Conservation (phyloP, 2,329 filamentous ascomycete species). For the Cytospora schulzeri region DNA sequence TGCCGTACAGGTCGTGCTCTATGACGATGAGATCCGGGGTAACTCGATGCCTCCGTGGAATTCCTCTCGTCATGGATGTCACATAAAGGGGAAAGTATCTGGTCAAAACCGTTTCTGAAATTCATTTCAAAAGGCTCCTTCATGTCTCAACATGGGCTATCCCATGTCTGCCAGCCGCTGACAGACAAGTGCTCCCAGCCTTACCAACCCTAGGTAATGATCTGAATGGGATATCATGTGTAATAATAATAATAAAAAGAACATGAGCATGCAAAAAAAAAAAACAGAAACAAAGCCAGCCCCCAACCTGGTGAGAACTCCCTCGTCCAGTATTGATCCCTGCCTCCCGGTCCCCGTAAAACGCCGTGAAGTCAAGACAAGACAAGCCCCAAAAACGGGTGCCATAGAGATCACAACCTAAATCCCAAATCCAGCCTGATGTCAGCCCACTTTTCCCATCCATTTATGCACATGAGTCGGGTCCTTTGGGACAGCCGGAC, state of each 20-base stretch:
- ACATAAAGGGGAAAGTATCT: neutral
- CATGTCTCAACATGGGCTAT: neutral
- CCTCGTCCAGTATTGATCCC: neutral
- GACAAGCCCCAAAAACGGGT: neutral
- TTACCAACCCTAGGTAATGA: neutral
- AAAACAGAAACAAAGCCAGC: neutral
- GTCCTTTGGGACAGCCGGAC: neutral
- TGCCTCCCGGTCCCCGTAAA: neutral
- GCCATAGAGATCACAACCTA: neutral
- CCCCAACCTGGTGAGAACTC: neutral
- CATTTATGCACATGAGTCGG: neutral
- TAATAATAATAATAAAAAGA: neutral
- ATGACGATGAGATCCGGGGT: too few species aligned
- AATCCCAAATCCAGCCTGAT: neutral
- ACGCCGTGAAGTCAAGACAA: neutral
- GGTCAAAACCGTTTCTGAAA: neutral
- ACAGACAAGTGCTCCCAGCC: conserved; percentile 26
- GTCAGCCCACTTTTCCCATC: neutral
- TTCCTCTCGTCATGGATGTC: neutral
- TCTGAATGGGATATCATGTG: neutral
- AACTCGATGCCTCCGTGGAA: too few species aligned
- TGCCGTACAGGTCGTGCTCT: too few species aligned
- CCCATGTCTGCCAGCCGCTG: neutral
- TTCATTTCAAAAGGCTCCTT: neutral
- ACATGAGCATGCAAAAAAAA: neutral